Evolutionary conservation across 371 early-diverging fungal species (phyloP).

Genomic region (Nematocida minor): DNA sequence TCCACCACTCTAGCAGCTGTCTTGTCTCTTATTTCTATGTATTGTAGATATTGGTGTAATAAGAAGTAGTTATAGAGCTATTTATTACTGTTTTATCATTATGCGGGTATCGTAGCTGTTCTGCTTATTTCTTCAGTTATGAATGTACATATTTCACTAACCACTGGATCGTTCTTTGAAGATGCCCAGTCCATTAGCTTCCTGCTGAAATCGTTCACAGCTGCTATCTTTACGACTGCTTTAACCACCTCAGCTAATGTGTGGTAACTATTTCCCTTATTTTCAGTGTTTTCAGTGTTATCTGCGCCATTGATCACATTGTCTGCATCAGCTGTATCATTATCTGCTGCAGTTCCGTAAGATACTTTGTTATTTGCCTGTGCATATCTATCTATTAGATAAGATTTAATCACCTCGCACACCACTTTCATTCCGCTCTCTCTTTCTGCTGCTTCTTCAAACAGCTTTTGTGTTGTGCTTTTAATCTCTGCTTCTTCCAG

Average conservation of each 20-base stretch:
- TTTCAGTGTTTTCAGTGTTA: background rate
- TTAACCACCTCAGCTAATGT: conserved; percentile 5
- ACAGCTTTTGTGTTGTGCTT: background rate
- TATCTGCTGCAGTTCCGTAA: background rate
- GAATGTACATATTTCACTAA: background rate
- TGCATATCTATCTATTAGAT: conserved; percentile 12
- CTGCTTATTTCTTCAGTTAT: background rate
- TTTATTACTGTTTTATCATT: too few relatives aligned
- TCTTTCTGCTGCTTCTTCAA: conserved; percentile 34
- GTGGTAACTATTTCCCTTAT: background rate
- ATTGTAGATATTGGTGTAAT: too few relatives aligned
- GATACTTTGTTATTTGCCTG: background rate
- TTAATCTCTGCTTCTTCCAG: background rate
- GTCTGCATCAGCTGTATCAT: background rate
- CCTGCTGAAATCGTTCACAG: background rate
- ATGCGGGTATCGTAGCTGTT: too few relatives aligned
- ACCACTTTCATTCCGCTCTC: conserved; percentile 18
- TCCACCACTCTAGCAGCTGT: too few relatives aligned
- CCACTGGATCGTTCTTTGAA: conserved; percentile 12
- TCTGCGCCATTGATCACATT: background rate
- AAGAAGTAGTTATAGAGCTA: too few relatives aligned
- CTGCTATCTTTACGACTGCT: background rate
- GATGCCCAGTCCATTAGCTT: conserved; percentile 28
- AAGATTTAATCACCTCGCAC: conserved; percentile 48
- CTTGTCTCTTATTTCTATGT: too few relatives aligned